Percentiles rank a stretch among this genome's conserved stretches.
Evolutionary conservation across 768 basidiomycete genomes (phyloP).

Genomic region (Paxillus involutus): DNA sequence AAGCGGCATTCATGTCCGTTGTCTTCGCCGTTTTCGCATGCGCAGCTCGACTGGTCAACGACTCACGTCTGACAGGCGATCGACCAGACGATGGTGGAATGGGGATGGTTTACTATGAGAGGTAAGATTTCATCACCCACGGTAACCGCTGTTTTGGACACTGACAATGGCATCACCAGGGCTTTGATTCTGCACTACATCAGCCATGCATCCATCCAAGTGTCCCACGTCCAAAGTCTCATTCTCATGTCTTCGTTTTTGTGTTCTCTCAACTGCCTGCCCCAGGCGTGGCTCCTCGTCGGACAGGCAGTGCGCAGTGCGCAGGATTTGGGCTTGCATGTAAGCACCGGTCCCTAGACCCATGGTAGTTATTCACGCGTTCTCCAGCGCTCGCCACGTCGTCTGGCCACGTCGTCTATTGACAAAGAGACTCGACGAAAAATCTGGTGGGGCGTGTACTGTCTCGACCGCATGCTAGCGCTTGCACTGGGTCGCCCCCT

Average conservation of each 20-base stretch:
- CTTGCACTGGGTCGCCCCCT: slow-evolving; percentile 86
- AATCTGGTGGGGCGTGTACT: slow-evolving; percentile 95
- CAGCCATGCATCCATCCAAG: slow-evolving; percentile 81
- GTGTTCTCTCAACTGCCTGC: slow-evolving; percentile 90
- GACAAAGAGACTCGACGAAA: slow-evolving; percentile 90
- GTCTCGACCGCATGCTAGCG: slow-evolving; percentile 89
- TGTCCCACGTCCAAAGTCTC: slow-evolving; percentile 88
- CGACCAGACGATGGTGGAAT: slow-evolving; percentile 76
- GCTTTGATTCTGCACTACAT: slow-evolving; percentile 91
- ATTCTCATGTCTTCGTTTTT: slow-evolving; percentile 87
- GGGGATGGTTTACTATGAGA: slow-evolving; percentile 89
- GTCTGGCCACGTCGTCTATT: slow-evolving; percentile 64
- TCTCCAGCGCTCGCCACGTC: slow-evolving; percentile 75
- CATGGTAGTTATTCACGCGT: slow-evolving; percentile 14
- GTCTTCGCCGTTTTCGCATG: slow-evolving; percentile 92
- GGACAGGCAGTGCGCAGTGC: slow-evolving; percentile 89
- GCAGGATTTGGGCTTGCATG: slow-evolving; percentile 90
- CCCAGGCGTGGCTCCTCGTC: slow-evolving; percentile 90
- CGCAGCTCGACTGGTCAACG: slow-evolving; percentile 75
- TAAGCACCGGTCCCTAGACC: slow-evolving; percentile 41
- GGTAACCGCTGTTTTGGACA: slow-evolving; percentile 1
- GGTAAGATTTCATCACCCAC: slow-evolving; percentile 43
- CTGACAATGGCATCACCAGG: slow-evolving; percentile 37
- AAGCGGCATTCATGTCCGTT: slow-evolving; percentile 77
- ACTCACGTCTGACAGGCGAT: slow-evolving; percentile 62